phyloP scores from a whole-genome alignment of 345 rosid genomes.

The Moringa oleifera region DNA sequence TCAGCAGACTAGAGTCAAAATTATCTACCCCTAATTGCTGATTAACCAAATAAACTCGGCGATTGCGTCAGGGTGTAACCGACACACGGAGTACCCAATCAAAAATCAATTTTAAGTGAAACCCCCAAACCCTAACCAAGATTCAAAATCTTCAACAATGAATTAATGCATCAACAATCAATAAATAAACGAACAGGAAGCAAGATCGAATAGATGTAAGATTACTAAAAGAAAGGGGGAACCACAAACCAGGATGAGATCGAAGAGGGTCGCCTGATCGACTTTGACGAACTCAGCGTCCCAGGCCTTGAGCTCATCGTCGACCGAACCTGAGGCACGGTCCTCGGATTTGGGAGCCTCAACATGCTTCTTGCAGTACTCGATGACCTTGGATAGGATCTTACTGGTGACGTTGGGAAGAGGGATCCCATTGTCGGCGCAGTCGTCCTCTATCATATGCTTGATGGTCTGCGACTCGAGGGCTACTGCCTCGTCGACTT shows the following conservation, averaged over 20 bases:
- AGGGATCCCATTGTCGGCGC: constrained; percentile 54
- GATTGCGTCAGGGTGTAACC: no score
- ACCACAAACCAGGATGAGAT: constrained; percentile 49
- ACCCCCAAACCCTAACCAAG: not conserved
- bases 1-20: no score
- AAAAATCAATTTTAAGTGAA: not conserved
- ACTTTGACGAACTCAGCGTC: constrained; percentile 57
- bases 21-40: no score
- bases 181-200: no score
- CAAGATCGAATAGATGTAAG: not conserved
- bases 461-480: constrained; percentile 56
- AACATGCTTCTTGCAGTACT: constrained; percentile 72
- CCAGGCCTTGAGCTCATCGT: constrained; percentile 43
- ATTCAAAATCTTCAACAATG: not conserved
- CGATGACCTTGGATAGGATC: constrained; percentile 64
- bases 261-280: constrained; percentile 57
- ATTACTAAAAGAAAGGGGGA: not conserved
- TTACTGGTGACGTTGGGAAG: constrained; percentile 61
- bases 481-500: constrained; percentile 57
- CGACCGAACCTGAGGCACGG: constrained; percentile 16
- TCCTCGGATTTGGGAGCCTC: constrained; percentile 33
- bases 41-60: no score
- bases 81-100: no score
- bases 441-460: constrained; percentile 63
- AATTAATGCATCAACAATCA: not conserved